A percentile compares a stretch with the other conserved stretches of the same genome.
These are phyloP conservation scores for Alternaria conjuncta DNA, from an alignment of 2,329 filamentous ascomycete genomes.

Conservation along the genomic window DNA sequence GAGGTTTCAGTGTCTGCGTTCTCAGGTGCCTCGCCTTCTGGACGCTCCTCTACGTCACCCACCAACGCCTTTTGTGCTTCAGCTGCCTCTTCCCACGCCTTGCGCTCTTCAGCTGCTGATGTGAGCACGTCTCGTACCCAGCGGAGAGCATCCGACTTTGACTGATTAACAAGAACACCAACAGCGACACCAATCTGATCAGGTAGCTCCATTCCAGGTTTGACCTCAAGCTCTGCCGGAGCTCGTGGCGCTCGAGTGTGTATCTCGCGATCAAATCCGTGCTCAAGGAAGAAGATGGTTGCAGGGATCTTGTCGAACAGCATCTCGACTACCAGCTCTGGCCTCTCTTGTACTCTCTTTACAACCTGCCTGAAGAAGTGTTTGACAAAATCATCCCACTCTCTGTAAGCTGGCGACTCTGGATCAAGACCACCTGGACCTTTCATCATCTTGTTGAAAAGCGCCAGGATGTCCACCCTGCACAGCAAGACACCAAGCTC, in stretches of 20 bases:
- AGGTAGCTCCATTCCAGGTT: constrained; percentile 67
- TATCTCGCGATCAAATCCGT: constrained; percentile 84
- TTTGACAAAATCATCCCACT: constrained; percentile 89
- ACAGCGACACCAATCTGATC: constrained; percentile 81
- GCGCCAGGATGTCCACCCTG: constrained; percentile 85
- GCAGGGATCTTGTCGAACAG: constrained; percentile 90
- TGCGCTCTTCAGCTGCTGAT: constrained; percentile 73
- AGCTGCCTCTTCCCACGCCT: constrained; percentile 77
- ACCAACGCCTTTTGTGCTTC: constrained; percentile 60
- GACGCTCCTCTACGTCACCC: constrained; percentile 38
- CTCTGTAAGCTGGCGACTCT: constrained; percentile 71
- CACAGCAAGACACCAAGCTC: constrained; percentile 89
- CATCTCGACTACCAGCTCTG: constrained; percentile 87
- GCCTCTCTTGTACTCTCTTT: constrained; percentile 84
- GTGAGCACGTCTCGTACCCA: constrained; percentile 80
- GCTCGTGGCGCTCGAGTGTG: constrained; percentile 69
- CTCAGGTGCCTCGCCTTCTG: constrained; percentile 39
- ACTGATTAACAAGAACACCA: constrained; percentile 78
- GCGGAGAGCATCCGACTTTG: constrained; percentile 74
- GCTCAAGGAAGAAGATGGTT: constrained; percentile 86
- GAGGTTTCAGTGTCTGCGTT: constrained; percentile 40
- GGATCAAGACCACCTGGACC: constrained; percentile 78
- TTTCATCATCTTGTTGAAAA: constrained; percentile 91
- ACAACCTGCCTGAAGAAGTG: constrained; percentile 83
- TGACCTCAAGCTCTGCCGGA: constrained; percentile 84